Conservation (phyloP, 78 protist species). For the Goniomonas avonlea region DNA sequence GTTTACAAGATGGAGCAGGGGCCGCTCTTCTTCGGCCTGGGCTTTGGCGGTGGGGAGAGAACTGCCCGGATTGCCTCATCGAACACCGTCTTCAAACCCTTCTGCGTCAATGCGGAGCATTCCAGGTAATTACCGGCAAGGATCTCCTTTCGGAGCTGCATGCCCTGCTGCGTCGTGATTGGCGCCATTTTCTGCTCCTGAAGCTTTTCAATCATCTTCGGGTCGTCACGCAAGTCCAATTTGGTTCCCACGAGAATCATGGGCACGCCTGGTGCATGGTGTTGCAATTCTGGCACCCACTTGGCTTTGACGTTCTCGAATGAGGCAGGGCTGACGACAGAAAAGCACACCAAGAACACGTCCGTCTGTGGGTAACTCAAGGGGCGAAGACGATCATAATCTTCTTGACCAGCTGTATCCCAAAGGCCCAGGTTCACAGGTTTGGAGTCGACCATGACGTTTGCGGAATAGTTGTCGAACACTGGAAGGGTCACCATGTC, state of each 20-base stretch:
- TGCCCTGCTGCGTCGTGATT: background rate
- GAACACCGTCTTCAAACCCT: constrained; percentile 76
- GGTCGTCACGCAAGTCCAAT: constrained; percentile 68
- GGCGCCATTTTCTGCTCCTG: constrained; percentile 36
- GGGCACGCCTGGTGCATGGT: constrained; percentile 74
- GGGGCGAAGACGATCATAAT: constrained; percentile 93
- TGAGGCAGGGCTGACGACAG: constrained; percentile 60
- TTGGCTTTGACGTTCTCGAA: constrained; percentile 66
- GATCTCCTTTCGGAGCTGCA: constrained; percentile 34
- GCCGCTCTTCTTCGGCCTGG: background rate
- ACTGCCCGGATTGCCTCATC: constrained; percentile 81
- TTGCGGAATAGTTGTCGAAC: constrained; percentile 84
- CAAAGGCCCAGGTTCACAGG: constrained; percentile 71
- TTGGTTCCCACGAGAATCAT: constrained; percentile 83
- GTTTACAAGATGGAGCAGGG: constrained; percentile 11
- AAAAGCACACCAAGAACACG: constrained; percentile 83
- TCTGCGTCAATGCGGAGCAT: constrained; percentile 83
- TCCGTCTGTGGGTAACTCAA: constrained; percentile 70
- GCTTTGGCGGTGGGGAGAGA: constrained; percentile 10
- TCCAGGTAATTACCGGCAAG: constrained; percentile 77
- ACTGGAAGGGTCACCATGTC: constrained; percentile 46
- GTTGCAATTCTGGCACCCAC: constrained; percentile 74
- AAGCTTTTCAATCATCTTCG: constrained; percentile 38
- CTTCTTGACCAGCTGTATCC: constrained; percentile 97
- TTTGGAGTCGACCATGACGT: constrained; percentile 76